phyloP scores from a whole-genome alignment of 495 filamentous ascomycete genomes.

The Neurospora sp. region DNA sequence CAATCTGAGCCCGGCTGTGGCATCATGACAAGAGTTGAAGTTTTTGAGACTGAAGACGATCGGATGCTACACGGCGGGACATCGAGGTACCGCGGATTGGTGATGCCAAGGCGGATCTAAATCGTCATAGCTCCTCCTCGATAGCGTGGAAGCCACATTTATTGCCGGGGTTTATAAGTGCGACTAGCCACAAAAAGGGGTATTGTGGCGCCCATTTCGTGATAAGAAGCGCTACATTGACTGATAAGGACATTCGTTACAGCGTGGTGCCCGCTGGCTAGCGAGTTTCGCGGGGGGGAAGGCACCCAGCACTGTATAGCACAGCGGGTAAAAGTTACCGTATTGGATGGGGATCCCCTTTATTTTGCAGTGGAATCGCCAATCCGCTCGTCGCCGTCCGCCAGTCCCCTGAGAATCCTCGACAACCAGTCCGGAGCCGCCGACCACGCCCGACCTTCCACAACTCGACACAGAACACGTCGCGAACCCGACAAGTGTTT shows the following conservation, averaged over 20 bases:
- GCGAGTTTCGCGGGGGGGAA: not conserved
- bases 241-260: not conserved
- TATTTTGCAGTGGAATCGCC: not conserved
- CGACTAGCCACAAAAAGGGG: not conserved
- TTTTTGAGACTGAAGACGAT: not conserved
- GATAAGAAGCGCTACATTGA: not conserved
- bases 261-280: not conserved
- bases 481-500: not conserved
- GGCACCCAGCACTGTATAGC: not conserved
- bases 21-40: slow-evolving; percentile 1
- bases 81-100: not conserved
- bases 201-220: not conserved
- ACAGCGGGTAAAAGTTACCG: not conserved
- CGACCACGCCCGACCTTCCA: not conserved
- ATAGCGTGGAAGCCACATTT: not conserved
- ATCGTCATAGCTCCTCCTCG: not conserved
- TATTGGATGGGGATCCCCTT: not conserved
- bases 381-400: not conserved
- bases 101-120: not conserved
- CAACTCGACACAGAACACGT: not conserved
- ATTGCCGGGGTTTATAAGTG: not conserved
- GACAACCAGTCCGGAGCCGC: not conserved
- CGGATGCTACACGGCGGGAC: not conserved
- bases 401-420: not conserved
- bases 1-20: not conserved